Base-by-base conservation (phyloP, 2,329 filamentous ascomycete species). In the Tolypocladium amazonense region DNA sequence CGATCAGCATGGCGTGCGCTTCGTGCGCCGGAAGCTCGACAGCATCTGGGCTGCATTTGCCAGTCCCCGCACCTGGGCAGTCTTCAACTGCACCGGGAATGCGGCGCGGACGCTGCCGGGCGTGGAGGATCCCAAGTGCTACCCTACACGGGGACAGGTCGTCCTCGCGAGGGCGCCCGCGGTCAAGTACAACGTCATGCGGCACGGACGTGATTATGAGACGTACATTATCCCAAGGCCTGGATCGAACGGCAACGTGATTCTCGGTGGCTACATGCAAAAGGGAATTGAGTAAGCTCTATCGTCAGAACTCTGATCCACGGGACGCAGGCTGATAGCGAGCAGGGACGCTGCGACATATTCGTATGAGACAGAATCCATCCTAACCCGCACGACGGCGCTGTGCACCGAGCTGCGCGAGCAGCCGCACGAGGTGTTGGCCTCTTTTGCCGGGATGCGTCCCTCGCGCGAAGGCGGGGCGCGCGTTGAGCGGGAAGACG, bases 401-500 rank as follows among this genome's bases (percentile, higher is more conserved):
- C 66, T 77, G 4, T 69, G 72, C 14, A 60, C 65, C 2, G 69
- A 71, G 45, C 62, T 77, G n/a, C 33, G 64, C 14, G 59, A 65
- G 25, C 35, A 53, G 3, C 57, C 58, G 0, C 67, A 66, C 0
- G 69, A 75, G 56, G 58, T 76, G 4, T 64, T 77, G 2, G 70
- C 70, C 1, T 70, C 63, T 0, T 67, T 72, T 25, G 64, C 72
- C 0, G 72, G 73, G 4, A 64, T 72, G 11, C 63, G 73, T 14
- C 73, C 72, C 1, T 76, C 72, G 1, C 70, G 73, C 1, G 67
- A 72, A 55, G 79, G 79, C 15, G 72, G 76, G 41, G 73, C 71
- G 43, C 73, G 77, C 2, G 74, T 80, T 23, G 78, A 80, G 64
- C 65, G 78, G 11, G 77, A 77, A 56, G 56, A 63, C 11, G 23